Evolutionary conservation across 495 filamentous ascomycete species (phyloP).

Genomic region (Penicillium herquei): DNA sequence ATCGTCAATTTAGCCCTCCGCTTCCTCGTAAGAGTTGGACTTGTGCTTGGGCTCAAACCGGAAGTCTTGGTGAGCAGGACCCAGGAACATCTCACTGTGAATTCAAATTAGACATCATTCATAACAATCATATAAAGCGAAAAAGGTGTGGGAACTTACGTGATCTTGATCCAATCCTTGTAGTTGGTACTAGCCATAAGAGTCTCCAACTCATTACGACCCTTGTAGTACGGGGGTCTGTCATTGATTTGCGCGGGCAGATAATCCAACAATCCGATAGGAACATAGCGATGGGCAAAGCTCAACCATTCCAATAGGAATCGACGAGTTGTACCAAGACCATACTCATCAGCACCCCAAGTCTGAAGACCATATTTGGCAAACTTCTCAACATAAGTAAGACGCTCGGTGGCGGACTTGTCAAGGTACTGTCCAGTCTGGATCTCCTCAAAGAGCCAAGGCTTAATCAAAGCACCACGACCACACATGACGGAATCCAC

Average conservation of each 20-base stretch:
- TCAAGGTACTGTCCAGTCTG: constrained; percentile 88
- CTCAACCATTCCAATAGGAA: constrained; percentile 95
- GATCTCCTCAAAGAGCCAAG: constrained; percentile 98
- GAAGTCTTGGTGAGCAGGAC: constrained; percentile 84
- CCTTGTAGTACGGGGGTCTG: constrained; percentile 76
- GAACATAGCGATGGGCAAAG: constrained; percentile 88
- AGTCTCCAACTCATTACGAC: constrained; percentile 87
- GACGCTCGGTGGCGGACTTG: constrained; percentile 83
- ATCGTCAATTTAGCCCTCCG: constrained; percentile 50
- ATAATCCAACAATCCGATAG: constrained; percentile 81
- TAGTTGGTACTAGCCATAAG: constrained; percentile 85
- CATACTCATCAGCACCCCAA: constrained; percentile 94
- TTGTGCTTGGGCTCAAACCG: constrained; percentile 98
- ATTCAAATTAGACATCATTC: constrained; percentile 12
- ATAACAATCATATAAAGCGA: neutral
- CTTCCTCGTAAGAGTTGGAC: constrained; percentile 75
- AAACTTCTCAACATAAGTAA: constrained; percentile 84
- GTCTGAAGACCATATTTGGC: constrained; percentile 84
- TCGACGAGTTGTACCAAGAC: constrained; percentile 79
- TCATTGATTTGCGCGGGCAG: constrained; percentile 86
- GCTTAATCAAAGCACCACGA: constrained; percentile 89
- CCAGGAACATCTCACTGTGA: constrained; percentile 91
- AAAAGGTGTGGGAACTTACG: constrained; percentile 53
- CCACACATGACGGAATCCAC: constrained; percentile 92
- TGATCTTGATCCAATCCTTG: constrained; percentile 98